Evolutionary conservation across 2,329 filamentous ascomycete genomes (phyloP).

Genomic region (Epichloe uncinata): DNA sequence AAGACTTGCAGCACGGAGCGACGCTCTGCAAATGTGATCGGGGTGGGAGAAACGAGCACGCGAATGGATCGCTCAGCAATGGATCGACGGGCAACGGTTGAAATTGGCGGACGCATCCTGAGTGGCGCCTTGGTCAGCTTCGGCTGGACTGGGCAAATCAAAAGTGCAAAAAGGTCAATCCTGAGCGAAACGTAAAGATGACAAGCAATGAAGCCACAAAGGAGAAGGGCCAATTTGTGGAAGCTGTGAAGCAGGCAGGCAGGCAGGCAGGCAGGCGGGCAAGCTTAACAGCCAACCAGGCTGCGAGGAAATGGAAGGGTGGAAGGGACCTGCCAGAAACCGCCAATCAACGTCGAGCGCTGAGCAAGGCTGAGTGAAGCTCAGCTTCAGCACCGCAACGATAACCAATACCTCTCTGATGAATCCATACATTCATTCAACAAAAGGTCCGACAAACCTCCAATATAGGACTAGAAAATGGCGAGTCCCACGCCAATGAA

Average conservation of each 20-base stretch:
- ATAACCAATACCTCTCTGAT: background rate
- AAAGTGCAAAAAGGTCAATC: background rate
- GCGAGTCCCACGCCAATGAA: constrained; percentile 38
- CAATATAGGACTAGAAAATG: constrained; percentile 19
- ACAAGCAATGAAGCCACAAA: no score
- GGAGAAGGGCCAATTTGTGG: no score
- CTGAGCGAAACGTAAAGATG: no score
- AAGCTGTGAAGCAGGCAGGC: no score
- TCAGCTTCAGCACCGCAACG: no score
- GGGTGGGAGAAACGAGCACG: constrained; percentile 37
- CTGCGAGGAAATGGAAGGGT: background rate
- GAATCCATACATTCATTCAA: no score
- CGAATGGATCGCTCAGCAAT: constrained; percentile 29
- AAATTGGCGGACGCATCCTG: constrained; percentile 5
- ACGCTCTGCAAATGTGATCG: constrained; percentile 38
- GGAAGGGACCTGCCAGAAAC: background rate
- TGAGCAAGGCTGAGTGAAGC: background rate
- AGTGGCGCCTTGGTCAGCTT: no score
- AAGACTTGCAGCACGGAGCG: constrained; percentile 40
- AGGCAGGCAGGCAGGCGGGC: no score
- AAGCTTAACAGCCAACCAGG: background rate
- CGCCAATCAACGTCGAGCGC: background rate
- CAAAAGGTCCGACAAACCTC: no score
- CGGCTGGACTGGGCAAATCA: background rate
- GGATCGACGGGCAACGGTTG: constrained; percentile 6